phyloP scores from a whole-genome alignment of 179 eudicot species.

The Silene vulgaris region DNA sequence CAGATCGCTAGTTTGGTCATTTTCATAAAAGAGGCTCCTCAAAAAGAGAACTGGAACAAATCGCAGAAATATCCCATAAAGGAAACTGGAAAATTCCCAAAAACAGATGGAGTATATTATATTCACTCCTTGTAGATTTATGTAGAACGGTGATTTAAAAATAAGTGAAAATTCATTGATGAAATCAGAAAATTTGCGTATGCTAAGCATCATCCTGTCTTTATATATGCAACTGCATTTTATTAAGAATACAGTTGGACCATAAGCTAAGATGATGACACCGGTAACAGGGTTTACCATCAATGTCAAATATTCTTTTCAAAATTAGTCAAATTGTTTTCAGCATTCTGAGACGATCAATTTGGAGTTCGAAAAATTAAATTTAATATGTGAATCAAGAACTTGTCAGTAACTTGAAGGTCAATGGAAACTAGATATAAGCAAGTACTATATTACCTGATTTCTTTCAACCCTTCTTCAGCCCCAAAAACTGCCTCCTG shows the following conservation, averaged over 20 bases:
- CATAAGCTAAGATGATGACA: neutral
- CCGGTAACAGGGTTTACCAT: neutral
- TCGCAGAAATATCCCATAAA: no score
- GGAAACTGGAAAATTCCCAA: no score
- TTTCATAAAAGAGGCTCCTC: no score
- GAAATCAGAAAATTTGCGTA: neutral
- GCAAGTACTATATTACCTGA: slow-evolving; percentile 46
- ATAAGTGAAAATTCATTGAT: neutral
- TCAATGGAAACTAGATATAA: neutral
- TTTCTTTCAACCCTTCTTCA: slow-evolving; percentile 93
- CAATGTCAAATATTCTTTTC: neutral
- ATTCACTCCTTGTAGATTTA: neutral
- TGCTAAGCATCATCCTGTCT: neutral
- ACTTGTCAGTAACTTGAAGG: no score
- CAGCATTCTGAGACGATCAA: no score
- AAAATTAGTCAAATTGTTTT: no score
- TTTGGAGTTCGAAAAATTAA: neutral
- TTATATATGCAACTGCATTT: slow-evolving; percentile 14
- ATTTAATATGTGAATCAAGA: neutral
- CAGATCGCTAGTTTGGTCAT: no score
- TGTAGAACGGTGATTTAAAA: neutral
- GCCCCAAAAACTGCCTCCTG: slow-evolving; percentile 96
- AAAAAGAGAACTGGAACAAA: no score
- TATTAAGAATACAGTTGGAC: neutral
- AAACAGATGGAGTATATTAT: no score